These are phyloP conservation scores for Dioscorea zingiberensis DNA, from an alignment of 106 monocot species.

Conservation along the genomic window DNA sequence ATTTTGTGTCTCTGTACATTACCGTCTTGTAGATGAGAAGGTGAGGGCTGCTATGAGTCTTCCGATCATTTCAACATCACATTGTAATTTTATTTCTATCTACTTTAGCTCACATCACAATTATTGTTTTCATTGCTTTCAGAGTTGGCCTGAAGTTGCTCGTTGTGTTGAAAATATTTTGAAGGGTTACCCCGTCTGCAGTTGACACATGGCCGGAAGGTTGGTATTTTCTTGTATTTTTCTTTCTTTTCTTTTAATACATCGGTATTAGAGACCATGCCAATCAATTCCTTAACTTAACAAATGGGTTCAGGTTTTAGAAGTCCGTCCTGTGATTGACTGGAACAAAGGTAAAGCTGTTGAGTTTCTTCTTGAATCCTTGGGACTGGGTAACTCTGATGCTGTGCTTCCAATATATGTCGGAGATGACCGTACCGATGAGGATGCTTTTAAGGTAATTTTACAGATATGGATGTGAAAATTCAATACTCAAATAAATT, in stretches of 20 bases:
- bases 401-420: slow-evolving; percentile 72
- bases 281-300: not conserved
- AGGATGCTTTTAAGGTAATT: slow-evolving; percentile 81
- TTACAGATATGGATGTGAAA: not conserved
- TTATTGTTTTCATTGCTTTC: slow-evolving; percentile 1
- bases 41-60: slow-evolving; percentile 10
- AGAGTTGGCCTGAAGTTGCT: slow-evolving; percentile 57
- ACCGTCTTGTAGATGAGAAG: slow-evolving; percentile 68
- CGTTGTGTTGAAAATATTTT: slow-evolving; percentile 50
- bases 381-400: slow-evolving; percentile 38
- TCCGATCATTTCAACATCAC: too few relatives aligned
- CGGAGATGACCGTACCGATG: slow-evolving; percentile 84
- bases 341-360: slow-evolving; percentile 97
- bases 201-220: slow-evolving; percentile 84
- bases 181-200: slow-evolving; percentile 60
- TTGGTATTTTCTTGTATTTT: slow-evolving; percentile 7
- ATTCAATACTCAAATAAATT: not conserved
- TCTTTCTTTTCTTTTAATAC: not conserved
- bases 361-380: slow-evolving; percentile 82
- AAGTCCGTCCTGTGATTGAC: slow-evolving; percentile 74
- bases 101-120: not conserved
- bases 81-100: not conserved
- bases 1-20: slow-evolving; percentile 88
- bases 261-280: not conserved
- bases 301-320: slow-evolving; percentile 59